Evolutionary conservation across 148 eudicot species (phyloP).

Genomic region (Selenicereus undatus): DNA sequence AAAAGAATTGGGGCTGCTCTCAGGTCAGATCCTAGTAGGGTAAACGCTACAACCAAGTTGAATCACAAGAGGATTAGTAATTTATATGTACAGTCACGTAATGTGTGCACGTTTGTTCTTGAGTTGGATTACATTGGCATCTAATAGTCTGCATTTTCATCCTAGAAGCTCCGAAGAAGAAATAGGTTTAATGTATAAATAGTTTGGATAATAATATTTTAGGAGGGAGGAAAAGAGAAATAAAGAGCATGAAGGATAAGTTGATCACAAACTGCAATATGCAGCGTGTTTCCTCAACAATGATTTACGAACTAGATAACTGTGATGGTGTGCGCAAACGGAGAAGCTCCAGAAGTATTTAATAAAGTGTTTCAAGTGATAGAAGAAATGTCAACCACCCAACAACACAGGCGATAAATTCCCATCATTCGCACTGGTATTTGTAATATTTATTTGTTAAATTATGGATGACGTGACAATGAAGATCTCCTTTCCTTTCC

Average conservation of each 20-base stretch:
- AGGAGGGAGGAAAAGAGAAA: background rate
- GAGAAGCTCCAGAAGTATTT: background rate
- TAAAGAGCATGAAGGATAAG: background rate
- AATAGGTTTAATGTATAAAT: too few relatives aligned
- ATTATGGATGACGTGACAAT: background rate
- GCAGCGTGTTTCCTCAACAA: background rate
- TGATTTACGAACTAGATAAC: background rate
- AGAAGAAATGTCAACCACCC: background rate
- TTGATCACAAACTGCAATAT: background rate
- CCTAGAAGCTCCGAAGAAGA: too few relatives aligned
- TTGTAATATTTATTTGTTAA: background rate
- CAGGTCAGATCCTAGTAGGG: background rate
- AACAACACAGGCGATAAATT: background rate
- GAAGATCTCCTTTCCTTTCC: background rate
- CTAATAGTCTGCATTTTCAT: too few relatives aligned
- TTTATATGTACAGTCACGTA: background rate
- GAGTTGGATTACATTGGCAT: background rate
- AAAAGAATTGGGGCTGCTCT: background rate
- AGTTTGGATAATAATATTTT: too few relatives aligned
- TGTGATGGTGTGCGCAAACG: background rate
- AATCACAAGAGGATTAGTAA: background rate
- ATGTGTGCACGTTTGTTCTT: background rate
- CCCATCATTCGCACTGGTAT: background rate
- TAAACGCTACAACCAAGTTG: background rate
- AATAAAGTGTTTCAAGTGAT: background rate